These are phyloP conservation scores for Boechera divaricarpa DNA, from an alignment of 345 rosid species.

Conservation along the genomic window DNA sequence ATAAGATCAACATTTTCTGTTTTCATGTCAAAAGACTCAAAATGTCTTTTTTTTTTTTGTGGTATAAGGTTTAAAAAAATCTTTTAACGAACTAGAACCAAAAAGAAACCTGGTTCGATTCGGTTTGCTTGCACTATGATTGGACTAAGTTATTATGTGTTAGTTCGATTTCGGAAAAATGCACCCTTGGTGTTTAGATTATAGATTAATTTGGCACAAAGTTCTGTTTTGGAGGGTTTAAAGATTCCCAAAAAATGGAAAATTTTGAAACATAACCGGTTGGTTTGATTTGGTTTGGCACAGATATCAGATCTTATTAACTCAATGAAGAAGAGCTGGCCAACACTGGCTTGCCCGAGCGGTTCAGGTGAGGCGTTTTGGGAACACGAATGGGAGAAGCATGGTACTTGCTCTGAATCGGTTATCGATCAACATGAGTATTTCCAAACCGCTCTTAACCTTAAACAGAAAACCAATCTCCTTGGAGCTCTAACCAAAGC, in stretches of 20 bases:
- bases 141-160: no score
- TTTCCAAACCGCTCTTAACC: conserved; percentile 63
- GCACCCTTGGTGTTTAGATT: no score
- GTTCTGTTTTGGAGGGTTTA: background rate
- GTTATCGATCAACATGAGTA: conserved; percentile 71
- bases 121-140: no score
- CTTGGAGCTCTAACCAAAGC: conserved; percentile 60
- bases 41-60: no score
- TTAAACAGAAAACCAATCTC: conserved; percentile 57
- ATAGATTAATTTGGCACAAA: no score
- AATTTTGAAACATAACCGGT: background rate
- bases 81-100: no score
- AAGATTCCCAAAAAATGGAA: background rate
- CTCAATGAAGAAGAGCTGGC: conserved; percentile 77
- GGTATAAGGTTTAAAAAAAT: no score
- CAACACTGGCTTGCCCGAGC: conserved; percentile 86
- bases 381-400: conserved; percentile 97
- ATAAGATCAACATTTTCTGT: background rate
- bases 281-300: conserved; percentile 24
- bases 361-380: conserved; percentile 63
- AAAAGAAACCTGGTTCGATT: no score
- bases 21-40: no score
- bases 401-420: conserved; percentile 91
- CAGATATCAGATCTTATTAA: conserved; percentile 62
- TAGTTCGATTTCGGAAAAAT: no score